These are phyloP conservation scores for Neurospora terricola DNA, from an alignment of 495 filamentous ascomycete species.

Conservation along the genomic window DNA sequence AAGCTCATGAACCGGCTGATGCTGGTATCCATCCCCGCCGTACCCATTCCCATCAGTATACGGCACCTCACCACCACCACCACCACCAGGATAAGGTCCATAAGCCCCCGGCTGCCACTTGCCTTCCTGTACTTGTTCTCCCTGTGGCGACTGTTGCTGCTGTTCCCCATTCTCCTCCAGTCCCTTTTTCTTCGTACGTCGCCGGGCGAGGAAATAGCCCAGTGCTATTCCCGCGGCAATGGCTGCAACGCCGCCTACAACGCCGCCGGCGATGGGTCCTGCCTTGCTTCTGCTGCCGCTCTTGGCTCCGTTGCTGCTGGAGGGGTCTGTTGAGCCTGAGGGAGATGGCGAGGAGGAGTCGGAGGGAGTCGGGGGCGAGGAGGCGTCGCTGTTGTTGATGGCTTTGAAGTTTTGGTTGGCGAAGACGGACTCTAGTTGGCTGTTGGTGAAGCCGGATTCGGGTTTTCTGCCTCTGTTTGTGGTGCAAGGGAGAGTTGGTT, in stretches of 20 bases:
- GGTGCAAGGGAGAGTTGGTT: background rate
- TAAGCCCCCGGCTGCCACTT: background rate
- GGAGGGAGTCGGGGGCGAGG: background rate
- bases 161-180: background rate
- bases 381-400: background rate
- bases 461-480: background rate
- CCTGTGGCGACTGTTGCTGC: background rate
- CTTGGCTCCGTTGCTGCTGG: background rate
- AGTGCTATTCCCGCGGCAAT: background rate
- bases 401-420: background rate
- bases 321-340: background rate
- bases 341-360: background rate
- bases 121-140: background rate
- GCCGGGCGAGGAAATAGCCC: background rate
- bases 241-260: constrained; percentile 11
- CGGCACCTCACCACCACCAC: background rate
- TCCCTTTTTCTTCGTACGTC: background rate
- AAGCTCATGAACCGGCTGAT: background rate
- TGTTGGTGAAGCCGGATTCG: background rate
- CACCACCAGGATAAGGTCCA: background rate
- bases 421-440: background rate
- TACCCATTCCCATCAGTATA: background rate
- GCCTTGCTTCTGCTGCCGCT: background rate
- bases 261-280: constrained; percentile 8
- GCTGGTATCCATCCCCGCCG: background rate